Base-by-base conservation (phyloP, 2,329 filamentous ascomycete species). In the Colletotrichum sp. region DNA sequence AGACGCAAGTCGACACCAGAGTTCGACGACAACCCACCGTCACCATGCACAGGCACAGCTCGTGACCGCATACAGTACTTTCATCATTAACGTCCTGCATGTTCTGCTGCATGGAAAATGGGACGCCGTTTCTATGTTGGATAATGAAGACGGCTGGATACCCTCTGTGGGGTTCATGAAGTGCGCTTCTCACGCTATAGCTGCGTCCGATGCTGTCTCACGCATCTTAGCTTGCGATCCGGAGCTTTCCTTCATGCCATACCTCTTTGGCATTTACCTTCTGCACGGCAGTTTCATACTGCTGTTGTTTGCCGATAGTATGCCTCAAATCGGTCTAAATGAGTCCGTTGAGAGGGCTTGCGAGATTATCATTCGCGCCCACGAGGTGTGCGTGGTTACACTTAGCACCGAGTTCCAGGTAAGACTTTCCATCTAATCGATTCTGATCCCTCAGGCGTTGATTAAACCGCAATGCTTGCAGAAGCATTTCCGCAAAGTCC, bases 201-300 rank as follows among this genome's bases (percentile, higher is more conserved):
- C 85, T 2, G 87, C 87, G 0, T 86, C 86, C 3, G 83, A 87
- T 58, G 85, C 85, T 3, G 83, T 89, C 18, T 85, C 84, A 16
- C 81, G 84, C 10, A 89, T 90, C 67, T 80, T 90, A 8, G 81
- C 83, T 3, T 81, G 85, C n/a, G 88, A 90, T 76, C 86, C 86
- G 4, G 87, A 89, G 75, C 81, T 89, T 36, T 86, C 85, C 0
- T 89, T 89, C 67, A 89, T 89, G 86, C 87, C 88, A 2, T 89
- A 89, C 77, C 81, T 89, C 4, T 89, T 89, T 67, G 87, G 88
- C 1, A 89, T 89, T 9, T 90, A 90, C 71, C 81, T 90, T 0
- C 81, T 89, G 5, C 87, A 89, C 66, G 87, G 88, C 1, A 89
- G 87, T 76, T 88, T 89, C 64, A 86, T 89, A 24, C 80, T 89